Base-by-base conservation (phyloP, 2,329 filamentous ascomycete species). In the Penicillium sp. region DNA sequence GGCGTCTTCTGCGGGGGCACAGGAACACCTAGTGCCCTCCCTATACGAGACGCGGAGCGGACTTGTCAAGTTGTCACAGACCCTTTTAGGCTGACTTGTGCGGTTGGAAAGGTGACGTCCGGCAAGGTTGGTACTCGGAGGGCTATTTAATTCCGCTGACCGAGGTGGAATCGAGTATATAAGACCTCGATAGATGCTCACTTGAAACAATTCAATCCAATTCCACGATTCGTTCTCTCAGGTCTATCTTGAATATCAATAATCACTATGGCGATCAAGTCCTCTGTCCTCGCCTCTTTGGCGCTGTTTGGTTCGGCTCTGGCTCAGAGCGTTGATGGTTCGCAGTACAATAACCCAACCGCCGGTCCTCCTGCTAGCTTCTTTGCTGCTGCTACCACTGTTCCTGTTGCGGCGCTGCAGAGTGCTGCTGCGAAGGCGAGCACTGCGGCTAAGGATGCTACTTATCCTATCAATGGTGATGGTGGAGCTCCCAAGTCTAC, bases 351-450 rank as follows among this genome's bases (percentile, higher is more conserved):
- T 55, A 63, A 59, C 26, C 71, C 72, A 13, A 58, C 56, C 4
- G 64, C 55, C 2, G 72, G 72, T 0, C 71, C 71, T 9, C 69
- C 72, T 9, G 62, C 63, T 3, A 71, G 65, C 49, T 73, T 62
- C 30, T 75, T 75, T 53, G 65, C 70, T 2, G 73, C 72, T 22
- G 65, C 70, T 2, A 58, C 66, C 0, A 66, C 68, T 0, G 59
- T 74, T 15, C 69, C 70, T 6, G 68, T 72, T 9, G 59, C 70
- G 22, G 69, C 69, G 0, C 42, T 75, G 24, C 60, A 72, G 30
- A 65, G 60, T 13, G 72, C 72, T 4, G 70, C 70, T 26, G 66
- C 68, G 2, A 65, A 66, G 40, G 67, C 70, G 9, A 72, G 55
- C 15, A 60, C 35, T 2, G 66, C 72, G n/a, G 72, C 72, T 0